Evolutionary conservation across 352 stramenopile genomes (phyloP).

Genomic region (Pelagophyceae sp.): DNA sequence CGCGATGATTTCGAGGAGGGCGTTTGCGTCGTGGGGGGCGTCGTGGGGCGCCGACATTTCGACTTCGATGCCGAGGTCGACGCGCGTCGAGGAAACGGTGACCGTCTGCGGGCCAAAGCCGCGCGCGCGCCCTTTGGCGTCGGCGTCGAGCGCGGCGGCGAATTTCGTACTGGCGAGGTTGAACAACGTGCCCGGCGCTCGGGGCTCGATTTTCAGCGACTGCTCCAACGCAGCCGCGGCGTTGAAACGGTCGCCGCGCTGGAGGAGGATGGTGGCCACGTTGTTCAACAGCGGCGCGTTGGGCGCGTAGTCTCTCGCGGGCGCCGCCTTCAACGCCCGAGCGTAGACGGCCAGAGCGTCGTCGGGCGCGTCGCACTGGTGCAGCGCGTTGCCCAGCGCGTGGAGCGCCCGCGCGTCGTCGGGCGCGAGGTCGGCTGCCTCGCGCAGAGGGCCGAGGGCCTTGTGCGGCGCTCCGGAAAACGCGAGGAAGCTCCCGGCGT

Average conservation of each 20-base stretch:
- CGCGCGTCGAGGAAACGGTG: background rate
- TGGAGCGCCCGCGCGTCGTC: constrained; percentile 13
- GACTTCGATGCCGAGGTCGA: background rate
- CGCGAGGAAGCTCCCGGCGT: constrained; percentile 11
- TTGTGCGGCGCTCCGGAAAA: background rate
- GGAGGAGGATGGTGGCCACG: constrained; percentile 12
- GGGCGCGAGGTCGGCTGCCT: background rate
- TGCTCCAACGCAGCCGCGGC: background rate
- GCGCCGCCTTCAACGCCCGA: background rate
- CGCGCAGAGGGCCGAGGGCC: background rate
- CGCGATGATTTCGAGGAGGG: background rate
- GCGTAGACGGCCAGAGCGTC: constrained; percentile 16
- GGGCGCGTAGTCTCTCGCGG: background rate
- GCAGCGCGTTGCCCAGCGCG: constrained; percentile 14
- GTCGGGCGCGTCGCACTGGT: constrained; percentile 17
- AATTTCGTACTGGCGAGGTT: constrained; percentile 7
- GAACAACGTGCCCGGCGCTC: constrained; percentile 11
- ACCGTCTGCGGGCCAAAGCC: background rate
- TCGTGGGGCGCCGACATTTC: background rate
- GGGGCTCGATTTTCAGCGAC: constrained; percentile 9
- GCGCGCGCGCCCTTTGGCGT: background rate
- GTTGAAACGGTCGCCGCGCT: background rate
- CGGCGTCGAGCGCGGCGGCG: background rate
- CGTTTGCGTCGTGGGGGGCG: background rate
- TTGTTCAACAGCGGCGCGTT: constrained; percentile 21